Base-by-base conservation (phyloP, 257 asterid species). In the Cynanchum wilfordii region DNA sequence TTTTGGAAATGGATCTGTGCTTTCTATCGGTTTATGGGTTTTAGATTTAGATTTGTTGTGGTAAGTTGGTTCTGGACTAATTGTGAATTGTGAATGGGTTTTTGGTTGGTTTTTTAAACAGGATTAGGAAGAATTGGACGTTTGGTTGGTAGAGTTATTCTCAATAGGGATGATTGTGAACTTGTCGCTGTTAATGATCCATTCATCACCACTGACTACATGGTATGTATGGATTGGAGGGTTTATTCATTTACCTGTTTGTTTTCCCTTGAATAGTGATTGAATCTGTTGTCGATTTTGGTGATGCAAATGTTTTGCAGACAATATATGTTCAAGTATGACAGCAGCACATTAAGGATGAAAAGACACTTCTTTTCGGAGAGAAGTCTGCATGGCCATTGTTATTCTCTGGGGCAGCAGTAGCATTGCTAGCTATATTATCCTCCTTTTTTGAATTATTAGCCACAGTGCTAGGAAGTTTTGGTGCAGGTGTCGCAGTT, bases 81-180 rank as follows among this genome's bases (percentile, higher is more conserved):
- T 52, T n/a, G n/a, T n/a, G n/a, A 40, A 55, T 40, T 68, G n/a
- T n/a, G n/a, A 2, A 17, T 66, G 24, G 33, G 0, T 6, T 13
- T 38, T 7, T 56, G 64, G 29, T 65, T 54, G 33, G 29, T 13
- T 62, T 70, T 70, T 69, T 5, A 29, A 19, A 0, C 72, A 92
- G 97, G 98, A 29, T 92, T 92, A 54, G 98, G 98, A 79, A 90
- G 98, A 72, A 90, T 90, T 73, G 98, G 97, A 2, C 96, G 96
- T 73, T 88, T 92, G 94, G 98, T 92, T 4, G 96, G 94, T 0
- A 88, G 98, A 79, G 96, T 92, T 56, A 85, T 93, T 52, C 84
- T 88, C 29, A 97, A 86, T 71, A 90, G 98, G 55, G 94, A 89
- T 50, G 97, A 92, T 77, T 85, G 86, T 10, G 98, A 92, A 71